phyloP scores from a whole-genome alignment of 495 filamentous ascomycete genomes.

The Xylaria nigripes region DNA sequence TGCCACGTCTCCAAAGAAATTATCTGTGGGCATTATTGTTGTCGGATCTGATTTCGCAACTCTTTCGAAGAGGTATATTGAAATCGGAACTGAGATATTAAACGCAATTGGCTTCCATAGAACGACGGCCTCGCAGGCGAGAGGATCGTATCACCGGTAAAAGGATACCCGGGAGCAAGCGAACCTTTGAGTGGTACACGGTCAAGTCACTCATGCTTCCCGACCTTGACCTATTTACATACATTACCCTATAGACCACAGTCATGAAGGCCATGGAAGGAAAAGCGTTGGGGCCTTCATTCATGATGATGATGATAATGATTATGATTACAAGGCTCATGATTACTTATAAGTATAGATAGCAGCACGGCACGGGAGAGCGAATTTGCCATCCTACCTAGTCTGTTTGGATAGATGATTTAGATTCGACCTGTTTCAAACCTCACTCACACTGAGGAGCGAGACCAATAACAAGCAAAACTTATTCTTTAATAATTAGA shows the following conservation, averaged over 20 bases:
- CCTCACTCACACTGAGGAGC: not conserved
- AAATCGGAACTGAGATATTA: not conserved
- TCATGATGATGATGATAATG: slow-evolving; percentile 15
- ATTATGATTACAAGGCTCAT: slow-evolving; percentile 14
- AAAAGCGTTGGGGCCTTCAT: not conserved
- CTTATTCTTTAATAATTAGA: too few species aligned
- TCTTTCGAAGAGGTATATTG: not conserved
- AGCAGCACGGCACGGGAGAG: not conserved
- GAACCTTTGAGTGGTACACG: not conserved
- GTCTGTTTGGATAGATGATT: not conserved
- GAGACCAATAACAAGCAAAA: too few species aligned
- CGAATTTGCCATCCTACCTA: not conserved
- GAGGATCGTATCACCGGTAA: slow-evolving; percentile 1
- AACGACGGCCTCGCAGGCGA: slow-evolving; percentile 7
- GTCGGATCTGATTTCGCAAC: not conserved
- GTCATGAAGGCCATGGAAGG: not conserved
- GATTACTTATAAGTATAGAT: slow-evolving; percentile 6
- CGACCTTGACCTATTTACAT: slow-evolving; percentile 2
- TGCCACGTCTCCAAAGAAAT: slow-evolving; percentile 2
- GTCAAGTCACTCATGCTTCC: slow-evolving; percentile 1
- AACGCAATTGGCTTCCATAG: slow-evolving; percentile 8
- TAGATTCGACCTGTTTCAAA: not conserved
- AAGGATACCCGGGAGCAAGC: slow-evolving; percentile 1
- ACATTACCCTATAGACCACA: not conserved
- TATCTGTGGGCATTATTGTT: not conserved